phyloP scores from a whole-genome alignment of 225 moss, liverwort and hornwort species.

The Marchantia paleacea region DNA sequence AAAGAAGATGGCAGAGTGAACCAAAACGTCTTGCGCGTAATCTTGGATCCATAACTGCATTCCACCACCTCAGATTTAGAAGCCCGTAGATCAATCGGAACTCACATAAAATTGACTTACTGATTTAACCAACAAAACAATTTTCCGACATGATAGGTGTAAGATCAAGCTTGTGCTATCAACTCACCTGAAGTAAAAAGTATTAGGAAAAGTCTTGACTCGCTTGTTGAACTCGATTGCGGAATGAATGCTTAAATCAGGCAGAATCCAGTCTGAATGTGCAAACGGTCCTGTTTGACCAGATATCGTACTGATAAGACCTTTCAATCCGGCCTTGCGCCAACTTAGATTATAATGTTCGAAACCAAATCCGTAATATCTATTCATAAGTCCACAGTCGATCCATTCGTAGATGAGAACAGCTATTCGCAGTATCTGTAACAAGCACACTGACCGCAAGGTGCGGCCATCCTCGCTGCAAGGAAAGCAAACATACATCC shows the following conservation, averaged over 20 bases:
- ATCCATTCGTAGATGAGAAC: slow-evolving; percentile 82
- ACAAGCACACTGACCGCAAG: slow-evolving; percentile 55
- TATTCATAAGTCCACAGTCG: slow-evolving; percentile 58
- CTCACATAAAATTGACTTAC: too few relatives aligned
- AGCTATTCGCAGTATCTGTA: slow-evolving; percentile 62
- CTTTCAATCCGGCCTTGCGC: slow-evolving; percentile 64
- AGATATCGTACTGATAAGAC: slow-evolving; percentile 52
- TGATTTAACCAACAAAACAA: too few relatives aligned
- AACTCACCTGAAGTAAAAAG: slow-evolving; percentile 78
- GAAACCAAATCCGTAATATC: slow-evolving; percentile 80
- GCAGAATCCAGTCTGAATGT: slow-evolving; percentile 68
- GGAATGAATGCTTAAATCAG: slow-evolving; percentile 78
- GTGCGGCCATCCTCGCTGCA: slow-evolving; percentile 73
- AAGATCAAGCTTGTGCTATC: background rate
- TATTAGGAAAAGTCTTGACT: slow-evolving; percentile 69
- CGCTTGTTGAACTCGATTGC: slow-evolving; percentile 59
- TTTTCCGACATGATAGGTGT: too few relatives aligned
- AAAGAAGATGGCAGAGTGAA: slow-evolving; percentile 64
- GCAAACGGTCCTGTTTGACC: slow-evolving; percentile 72
- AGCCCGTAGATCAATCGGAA: too few relatives aligned
- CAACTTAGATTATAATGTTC: slow-evolving; percentile 82
- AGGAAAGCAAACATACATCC: background rate
- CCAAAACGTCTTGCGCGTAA: slow-evolving; percentile 60
- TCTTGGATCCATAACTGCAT: slow-evolving; percentile 77
- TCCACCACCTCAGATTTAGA: background rate